Evolutionary conservation across 768 basidiomycete genomes (phyloP).

Genomic region (Cyclocybe aegerita): DNA sequence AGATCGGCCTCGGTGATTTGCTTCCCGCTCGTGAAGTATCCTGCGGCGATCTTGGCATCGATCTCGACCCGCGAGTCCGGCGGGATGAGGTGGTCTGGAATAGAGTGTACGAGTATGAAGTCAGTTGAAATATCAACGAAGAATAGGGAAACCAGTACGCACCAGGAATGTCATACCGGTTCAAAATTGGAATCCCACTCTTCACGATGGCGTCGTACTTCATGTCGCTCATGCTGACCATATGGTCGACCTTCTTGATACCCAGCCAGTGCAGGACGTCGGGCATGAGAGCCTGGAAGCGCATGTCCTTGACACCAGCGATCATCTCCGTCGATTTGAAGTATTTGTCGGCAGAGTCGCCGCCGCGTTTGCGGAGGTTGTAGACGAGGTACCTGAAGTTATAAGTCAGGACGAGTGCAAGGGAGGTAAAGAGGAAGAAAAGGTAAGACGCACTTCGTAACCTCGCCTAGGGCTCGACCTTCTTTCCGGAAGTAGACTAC

Average conservation of each 20-base stretch:
- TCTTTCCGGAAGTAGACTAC: slow-evolving; percentile 96
- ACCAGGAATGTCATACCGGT: slow-evolving; percentile 88
- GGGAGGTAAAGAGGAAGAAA: background rate
- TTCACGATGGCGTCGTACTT: slow-evolving; percentile 95
- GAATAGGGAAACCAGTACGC: slow-evolving; percentile 16
- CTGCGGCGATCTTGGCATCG: slow-evolving; percentile 93
- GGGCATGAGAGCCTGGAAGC: slow-evolving; percentile 94
- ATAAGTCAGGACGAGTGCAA: background rate
- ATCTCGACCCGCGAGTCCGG: slow-evolving; percentile 92
- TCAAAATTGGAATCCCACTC: slow-evolving; percentile 79
- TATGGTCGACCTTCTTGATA: slow-evolving; percentile 82
- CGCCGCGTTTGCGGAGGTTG: slow-evolving; percentile 93
- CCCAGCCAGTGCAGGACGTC: slow-evolving; percentile 96
- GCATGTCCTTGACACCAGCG: slow-evolving; percentile 94
- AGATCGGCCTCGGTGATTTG: slow-evolving; percentile 77
- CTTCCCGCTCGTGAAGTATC: slow-evolving; percentile 86
- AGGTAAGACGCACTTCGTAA: slow-evolving; percentile 67
- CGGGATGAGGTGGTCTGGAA: slow-evolving; percentile 78
- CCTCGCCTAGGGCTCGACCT: slow-evolving; percentile 90
- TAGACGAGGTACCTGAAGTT: slow-evolving; percentile 81
- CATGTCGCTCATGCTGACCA: slow-evolving; percentile 93
- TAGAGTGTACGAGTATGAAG: background rate
- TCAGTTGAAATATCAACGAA: slow-evolving; percentile 1
- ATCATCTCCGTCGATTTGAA: slow-evolving; percentile 93
- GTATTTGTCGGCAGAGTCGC: slow-evolving; percentile 91